A percentile compares a stretch with the other conserved stretches of the same genome.
Conservation (phyloP, 106 monocot genomes). For the Triglochin maritima region DNA sequence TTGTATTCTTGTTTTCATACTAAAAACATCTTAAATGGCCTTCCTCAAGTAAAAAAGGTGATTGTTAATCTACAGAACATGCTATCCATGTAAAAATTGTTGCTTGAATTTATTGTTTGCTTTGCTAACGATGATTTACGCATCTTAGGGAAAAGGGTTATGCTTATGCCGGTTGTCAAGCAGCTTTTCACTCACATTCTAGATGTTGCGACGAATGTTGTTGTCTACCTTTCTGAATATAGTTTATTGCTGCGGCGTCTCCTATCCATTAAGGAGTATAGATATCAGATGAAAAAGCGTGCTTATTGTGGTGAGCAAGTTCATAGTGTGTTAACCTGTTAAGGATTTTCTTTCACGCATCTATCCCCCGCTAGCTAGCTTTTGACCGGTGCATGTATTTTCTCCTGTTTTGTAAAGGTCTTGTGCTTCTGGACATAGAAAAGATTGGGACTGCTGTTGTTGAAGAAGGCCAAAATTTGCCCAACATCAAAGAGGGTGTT, state of each 20-base stretch:
- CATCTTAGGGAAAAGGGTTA: conserved; percentile 41
- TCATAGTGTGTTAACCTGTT: not conserved
- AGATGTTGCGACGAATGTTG: conserved; percentile 49
- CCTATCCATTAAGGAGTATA: conserved; percentile 50
- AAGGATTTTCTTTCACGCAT: conserved; percentile 3
- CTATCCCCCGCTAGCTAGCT: not conserved
- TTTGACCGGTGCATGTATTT: too few species aligned
- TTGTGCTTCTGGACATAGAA: conserved; percentile 51
- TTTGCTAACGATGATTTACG: not conserved
- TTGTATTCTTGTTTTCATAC: too few species aligned
- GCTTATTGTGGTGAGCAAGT: conserved; percentile 49
- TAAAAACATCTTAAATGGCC: too few species aligned
- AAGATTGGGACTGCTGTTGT: conserved; percentile 28
- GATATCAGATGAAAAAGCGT: conserved; percentile 62
- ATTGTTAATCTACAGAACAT: too few species aligned
- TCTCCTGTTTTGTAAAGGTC: conserved; percentile 19
- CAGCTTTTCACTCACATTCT: conserved; percentile 60
- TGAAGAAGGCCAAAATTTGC: conserved; percentile 20
- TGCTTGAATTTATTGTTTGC: too few species aligned
- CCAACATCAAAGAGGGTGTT: conserved; percentile 59
- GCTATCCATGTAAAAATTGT: too few species aligned
- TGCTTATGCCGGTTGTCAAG: conserved; percentile 53
- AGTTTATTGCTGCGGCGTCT: conserved; percentile 60
- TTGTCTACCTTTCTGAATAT: conserved; percentile 65
- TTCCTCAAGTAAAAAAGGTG: too few species aligned